phyloP scores from a whole-genome alignment of 495 filamentous ascomycete genomes.

The Penicillium robsamsonii region DNA sequence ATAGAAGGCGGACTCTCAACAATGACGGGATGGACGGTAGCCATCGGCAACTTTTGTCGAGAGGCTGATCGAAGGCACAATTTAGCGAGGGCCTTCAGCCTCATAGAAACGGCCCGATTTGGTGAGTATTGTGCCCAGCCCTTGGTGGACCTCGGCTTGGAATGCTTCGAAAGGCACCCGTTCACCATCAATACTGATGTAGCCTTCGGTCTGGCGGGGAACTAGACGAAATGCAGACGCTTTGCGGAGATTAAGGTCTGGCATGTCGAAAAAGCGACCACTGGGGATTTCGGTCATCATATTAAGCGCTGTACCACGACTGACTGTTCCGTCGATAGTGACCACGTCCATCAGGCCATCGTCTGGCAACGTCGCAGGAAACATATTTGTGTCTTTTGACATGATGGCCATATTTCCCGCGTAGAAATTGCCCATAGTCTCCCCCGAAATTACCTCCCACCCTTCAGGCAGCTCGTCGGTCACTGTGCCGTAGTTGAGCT shows the following conservation, averaged over 20 bases:
- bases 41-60: not conserved
- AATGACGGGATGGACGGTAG: not conserved
- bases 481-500: slow-evolving; percentile 75
- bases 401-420: slow-evolving; percentile 94
- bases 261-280: slow-evolving; percentile 73
- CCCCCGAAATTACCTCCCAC: slow-evolving; percentile 69
- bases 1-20: slow-evolving; percentile 1
- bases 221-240: slow-evolving; percentile 78
- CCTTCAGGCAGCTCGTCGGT: slow-evolving; percentile 69
- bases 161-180: slow-evolving; percentile 79
- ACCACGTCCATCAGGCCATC: slow-evolving; percentile 87
- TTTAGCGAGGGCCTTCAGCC: slow-evolving; percentile 53
- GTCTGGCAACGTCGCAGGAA: slow-evolving; percentile 76
- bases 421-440: slow-evolving; percentile 88
- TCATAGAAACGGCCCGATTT: slow-evolving; percentile 71
- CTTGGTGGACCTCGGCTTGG: slow-evolving; percentile 84
- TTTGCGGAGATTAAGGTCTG: slow-evolving; percentile 77
- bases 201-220: slow-evolving; percentile 67
- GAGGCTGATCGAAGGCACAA: not conserved
- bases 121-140: slow-evolving; percentile 79
- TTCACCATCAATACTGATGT: slow-evolving; percentile 95
- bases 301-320: slow-evolving; percentile 57
- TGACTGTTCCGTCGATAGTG: slow-evolving; percentile 72
- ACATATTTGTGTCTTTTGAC: slow-evolving; percentile 84
- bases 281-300: slow-evolving; percentile 69